These are phyloP conservation scores for Raffaelea arxii DNA, from an alignment of 2,329 filamentous ascomycete genomes.

Conservation along the genomic window DNA sequence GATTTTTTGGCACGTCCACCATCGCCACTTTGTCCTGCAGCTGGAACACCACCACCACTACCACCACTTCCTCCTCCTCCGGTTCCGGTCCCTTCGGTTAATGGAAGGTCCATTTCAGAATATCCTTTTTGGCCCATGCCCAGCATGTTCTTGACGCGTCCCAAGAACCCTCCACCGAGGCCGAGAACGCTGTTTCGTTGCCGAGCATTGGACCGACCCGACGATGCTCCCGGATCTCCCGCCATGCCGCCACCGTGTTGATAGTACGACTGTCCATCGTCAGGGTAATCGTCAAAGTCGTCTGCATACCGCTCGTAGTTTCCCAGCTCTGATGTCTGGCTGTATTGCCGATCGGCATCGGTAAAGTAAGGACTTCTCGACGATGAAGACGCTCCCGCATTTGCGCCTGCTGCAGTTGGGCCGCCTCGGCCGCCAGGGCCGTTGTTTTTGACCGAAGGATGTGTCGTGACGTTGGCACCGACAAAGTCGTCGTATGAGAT, in stretches of 20 bases:
- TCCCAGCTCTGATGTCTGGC: slow-evolving; percentile 71
- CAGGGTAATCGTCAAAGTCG: slow-evolving; percentile 72
- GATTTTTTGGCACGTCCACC: slow-evolving; percentile 33
- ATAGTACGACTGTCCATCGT: slow-evolving; percentile 74
- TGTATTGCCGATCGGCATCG: slow-evolving; percentile 38
- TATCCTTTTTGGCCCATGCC: slow-evolving; percentile 74
- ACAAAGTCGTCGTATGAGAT: slow-evolving; percentile 94
- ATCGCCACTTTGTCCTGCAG: not conserved
- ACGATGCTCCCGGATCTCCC: slow-evolving; percentile 35
- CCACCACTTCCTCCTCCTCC: no score
- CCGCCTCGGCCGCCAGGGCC: slow-evolving; percentile 12
- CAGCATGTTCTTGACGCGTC: slow-evolving; percentile 79
- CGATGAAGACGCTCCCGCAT: slow-evolving; percentile 17
- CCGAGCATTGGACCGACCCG: slow-evolving; percentile 45
- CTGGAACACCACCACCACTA: no score
- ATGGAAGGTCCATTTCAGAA: slow-evolving; percentile 94
- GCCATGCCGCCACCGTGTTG: slow-evolving; percentile 58
- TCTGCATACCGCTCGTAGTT: slow-evolving; percentile 90
- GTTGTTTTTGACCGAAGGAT: slow-evolving; percentile 32
- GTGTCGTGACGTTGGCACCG: slow-evolving; percentile 49
- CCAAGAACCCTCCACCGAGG: slow-evolving; percentile 78
- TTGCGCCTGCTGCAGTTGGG: slow-evolving; percentile 13
- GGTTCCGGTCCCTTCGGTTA: slow-evolving; percentile 60
- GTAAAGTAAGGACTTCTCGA: slow-evolving; percentile 31
- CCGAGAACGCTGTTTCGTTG: slow-evolving; percentile 84